phyloP scores from a whole-genome alignment of 2,329 filamentous ascomycete genomes.

The Neonectria hederae region DNA sequence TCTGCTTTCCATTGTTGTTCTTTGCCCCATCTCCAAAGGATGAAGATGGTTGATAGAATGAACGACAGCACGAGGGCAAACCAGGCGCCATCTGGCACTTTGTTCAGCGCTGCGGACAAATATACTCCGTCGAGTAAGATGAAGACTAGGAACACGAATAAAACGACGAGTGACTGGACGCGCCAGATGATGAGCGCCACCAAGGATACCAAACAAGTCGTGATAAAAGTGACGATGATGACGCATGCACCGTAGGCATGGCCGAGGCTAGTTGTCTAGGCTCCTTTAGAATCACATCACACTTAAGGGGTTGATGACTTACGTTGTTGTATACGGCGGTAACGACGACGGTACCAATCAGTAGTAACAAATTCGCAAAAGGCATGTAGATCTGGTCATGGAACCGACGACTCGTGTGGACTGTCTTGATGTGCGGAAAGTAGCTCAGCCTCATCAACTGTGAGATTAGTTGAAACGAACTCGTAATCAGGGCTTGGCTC shows the following conservation, averaged over 20 bases:
- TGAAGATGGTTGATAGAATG: slow-evolving; percentile 71
- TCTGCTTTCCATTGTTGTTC: slow-evolving; percentile 80
- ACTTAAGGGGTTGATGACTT: slow-evolving; percentile 33
- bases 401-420: slow-evolving; percentile 75
- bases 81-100: slow-evolving; percentile 81
- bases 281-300: slow-evolving; percentile 37
- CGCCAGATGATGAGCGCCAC: slow-evolving; percentile 79
- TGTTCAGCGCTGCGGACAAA: slow-evolving; percentile 74
- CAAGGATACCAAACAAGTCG: slow-evolving; percentile 77
- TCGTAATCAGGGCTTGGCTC: slow-evolving; percentile 81
- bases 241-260: slow-evolving; percentile 84
- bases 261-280: slow-evolving; percentile 70
- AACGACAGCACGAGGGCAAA: slow-evolving; percentile 75
- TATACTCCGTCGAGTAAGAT: slow-evolving; percentile 75
- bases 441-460: slow-evolving; percentile 78
- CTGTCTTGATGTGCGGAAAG: slow-evolving; percentile 78
- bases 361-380: slow-evolving; percentile 78
- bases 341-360: slow-evolving; percentile 79
- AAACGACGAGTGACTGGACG: slow-evolving; percentile 66
- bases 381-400: slow-evolving; percentile 83
- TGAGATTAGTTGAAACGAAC: slow-evolving; percentile 73
- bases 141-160: slow-evolving; percentile 70
- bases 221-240: slow-evolving; percentile 82
- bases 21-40: slow-evolving; percentile 83
- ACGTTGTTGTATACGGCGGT: slow-evolving; percentile 78